These are phyloP conservation scores for Metschnikowia dekortorum DNA, from an alignment of 805 yeast species.

Conservation along the genomic window DNA sequence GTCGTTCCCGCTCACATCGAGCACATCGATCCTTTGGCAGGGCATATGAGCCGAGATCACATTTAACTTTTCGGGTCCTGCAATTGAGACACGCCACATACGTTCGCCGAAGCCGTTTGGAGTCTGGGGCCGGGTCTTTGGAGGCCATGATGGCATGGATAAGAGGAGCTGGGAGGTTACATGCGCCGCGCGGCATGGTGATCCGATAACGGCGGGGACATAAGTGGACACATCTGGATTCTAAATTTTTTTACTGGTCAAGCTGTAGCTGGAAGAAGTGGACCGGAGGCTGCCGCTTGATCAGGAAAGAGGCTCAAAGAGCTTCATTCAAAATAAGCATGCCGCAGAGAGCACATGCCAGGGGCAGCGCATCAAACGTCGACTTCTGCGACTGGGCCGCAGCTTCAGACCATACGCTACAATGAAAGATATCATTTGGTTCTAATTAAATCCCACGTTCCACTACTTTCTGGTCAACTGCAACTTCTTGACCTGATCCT, in stretches of 20 bases:
- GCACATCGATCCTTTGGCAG: constrained; percentile 76
- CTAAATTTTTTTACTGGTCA: no score
- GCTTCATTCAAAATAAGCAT: not conserved
- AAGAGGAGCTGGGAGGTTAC: not conserved
- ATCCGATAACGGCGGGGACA: not conserved
- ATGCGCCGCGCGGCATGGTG: not conserved
- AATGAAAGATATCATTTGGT: not conserved
- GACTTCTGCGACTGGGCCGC: no score
- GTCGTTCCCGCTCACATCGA: constrained; percentile 77
- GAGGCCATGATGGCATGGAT: not conserved
- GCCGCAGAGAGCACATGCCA: not conserved
- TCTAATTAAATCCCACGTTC: not conserved
- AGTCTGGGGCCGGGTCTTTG: not conserved
- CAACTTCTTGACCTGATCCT: constrained; percentile 67
- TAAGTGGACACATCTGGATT: no score
- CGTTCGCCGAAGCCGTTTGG: constrained; percentile 49
- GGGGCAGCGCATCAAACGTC: no score
- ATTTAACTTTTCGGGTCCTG: constrained; percentile 75
- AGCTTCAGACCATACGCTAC: no score
- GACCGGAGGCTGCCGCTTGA: no score
- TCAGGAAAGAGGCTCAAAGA: no score
- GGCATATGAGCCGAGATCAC: constrained; percentile 77
- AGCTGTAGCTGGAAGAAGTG: no score
- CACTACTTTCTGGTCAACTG: constrained; percentile 31
- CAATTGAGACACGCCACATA: constrained; percentile 86